phyloP scores from a whole-genome alignment of 129 eudicot genomes.

The Chrysanthemum seticuspe region DNA sequence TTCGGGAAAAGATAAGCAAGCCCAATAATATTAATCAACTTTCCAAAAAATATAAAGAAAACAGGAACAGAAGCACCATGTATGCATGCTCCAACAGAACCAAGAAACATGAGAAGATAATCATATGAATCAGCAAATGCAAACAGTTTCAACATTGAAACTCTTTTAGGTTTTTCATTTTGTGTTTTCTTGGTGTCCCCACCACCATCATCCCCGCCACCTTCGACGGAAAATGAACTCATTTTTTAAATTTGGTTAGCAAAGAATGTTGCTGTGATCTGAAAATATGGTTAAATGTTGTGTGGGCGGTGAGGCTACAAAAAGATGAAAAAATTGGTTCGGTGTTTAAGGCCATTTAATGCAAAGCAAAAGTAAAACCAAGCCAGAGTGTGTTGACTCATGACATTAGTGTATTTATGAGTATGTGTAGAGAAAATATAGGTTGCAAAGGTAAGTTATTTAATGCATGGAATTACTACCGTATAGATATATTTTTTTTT shows the following conservation, averaged over 20 bases:
- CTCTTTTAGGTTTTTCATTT: slow-evolving; percentile 35
- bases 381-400: slow-evolving; percentile 45
- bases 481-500: not conserved
- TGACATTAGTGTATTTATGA: slow-evolving; percentile 34
- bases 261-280: not conserved
- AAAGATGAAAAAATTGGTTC: slow-evolving; percentile 29
- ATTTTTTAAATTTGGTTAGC: slow-evolving; percentile 18
- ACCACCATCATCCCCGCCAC: slow-evolving; percentile 11
- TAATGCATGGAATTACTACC: slow-evolving; percentile 17
- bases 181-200: not conserved
- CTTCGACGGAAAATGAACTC: slow-evolving; percentile 23
- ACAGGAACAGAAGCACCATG: slow-evolving; percentile 98
- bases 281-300: no score
- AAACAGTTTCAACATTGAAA: slow-evolving; percentile 60
- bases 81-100: slow-evolving; percentile 78
- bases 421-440: slow-evolving; percentile 36
- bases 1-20: slow-evolving; percentile 89
- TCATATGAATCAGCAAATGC: slow-evolving; percentile 81
- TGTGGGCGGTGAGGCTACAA: slow-evolving; percentile 28
- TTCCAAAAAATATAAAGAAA: slow-evolving; percentile 93
- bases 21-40: slow-evolving; percentile 82
- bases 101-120: slow-evolving; percentile 72
- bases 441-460: slow-evolving; percentile 26
- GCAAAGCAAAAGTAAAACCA: slow-evolving; percentile 41
- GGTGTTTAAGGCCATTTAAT: slow-evolving; percentile 40